Evolutionary conservation across 768 basidiomycete genomes (phyloP).

Genomic region (Collybia mongolica): DNA sequence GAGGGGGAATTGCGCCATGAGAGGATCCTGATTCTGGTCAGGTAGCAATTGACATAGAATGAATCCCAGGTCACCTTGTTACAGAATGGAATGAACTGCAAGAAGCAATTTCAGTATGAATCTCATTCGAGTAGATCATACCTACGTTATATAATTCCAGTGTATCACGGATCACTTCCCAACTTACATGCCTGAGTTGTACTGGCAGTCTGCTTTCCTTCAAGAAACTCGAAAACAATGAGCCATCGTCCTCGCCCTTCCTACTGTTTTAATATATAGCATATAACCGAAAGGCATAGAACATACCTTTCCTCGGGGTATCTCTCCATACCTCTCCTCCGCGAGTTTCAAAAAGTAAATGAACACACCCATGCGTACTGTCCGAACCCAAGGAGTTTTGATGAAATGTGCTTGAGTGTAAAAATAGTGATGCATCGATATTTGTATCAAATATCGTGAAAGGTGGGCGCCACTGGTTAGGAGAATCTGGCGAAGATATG

Average conservation of each 20-base stretch:
- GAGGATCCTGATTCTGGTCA: slow-evolving; percentile 55
- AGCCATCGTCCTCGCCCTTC: slow-evolving; percentile 74
- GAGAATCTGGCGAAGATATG: slow-evolving; percentile 49
- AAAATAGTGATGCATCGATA: slow-evolving; percentile 79
- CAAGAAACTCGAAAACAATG: slow-evolving; percentile 60
- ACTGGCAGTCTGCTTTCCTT: slow-evolving; percentile 68
- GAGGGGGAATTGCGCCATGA: slow-evolving; percentile 76
- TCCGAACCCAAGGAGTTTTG: slow-evolving; percentile 73
- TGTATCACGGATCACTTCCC: slow-evolving; percentile 65
- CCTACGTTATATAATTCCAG: slow-evolving; percentile 70
- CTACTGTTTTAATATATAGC: neutral
- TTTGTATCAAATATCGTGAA: slow-evolving; percentile 77
- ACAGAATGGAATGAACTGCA: slow-evolving; percentile 77
- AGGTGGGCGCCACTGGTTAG: slow-evolving; percentile 74
- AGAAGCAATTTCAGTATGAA: slow-evolving; percentile 5
- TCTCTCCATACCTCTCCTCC: slow-evolving; percentile 57
- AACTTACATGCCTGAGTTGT: slow-evolving; percentile 55
- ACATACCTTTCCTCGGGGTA: slow-evolving; percentile 58
- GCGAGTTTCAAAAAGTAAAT: slow-evolving; percentile 62
- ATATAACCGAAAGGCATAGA: neutral
- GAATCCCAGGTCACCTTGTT: slow-evolving; percentile 44
- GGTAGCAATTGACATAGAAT: slow-evolving; percentile 15
- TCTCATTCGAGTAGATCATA: slow-evolving; percentile 11
- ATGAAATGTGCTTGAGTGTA: slow-evolving; percentile 71
- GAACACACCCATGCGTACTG: slow-evolving; percentile 59